phyloP scores from a whole-genome alignment of 2,329 filamentous ascomycete genomes.

The Pyrenophora seminiperda region DNA sequence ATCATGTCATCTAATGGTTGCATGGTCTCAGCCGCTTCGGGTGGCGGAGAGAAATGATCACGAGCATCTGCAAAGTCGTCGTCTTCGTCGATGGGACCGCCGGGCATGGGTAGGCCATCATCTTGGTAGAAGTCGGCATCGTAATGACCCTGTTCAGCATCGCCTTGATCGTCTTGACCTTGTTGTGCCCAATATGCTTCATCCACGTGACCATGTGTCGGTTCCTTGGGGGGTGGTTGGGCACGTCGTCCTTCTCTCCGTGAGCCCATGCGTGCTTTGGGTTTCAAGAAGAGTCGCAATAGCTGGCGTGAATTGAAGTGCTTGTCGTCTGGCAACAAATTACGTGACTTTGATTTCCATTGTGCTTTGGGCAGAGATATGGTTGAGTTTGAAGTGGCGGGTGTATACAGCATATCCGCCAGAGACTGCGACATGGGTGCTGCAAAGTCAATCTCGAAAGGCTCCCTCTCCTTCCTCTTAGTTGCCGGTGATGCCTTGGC shows the following conservation, averaged over 20 bases:
- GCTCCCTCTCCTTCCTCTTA: constrained; percentile 91
- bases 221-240: constrained; percentile 49
- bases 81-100: constrained; percentile 66
- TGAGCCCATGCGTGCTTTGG: constrained; percentile 80
- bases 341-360: constrained; percentile 91
- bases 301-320: constrained; percentile 96
- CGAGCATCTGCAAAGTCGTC: constrained; percentile 78
- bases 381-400: constrained; percentile 76
- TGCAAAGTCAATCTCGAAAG: constrained; percentile 90
- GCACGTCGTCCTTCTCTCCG: constrained; percentile 55
- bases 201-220: constrained; percentile 79
- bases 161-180: constrained; percentile 54
- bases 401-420: constrained; percentile 79
- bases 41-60: constrained; percentile 75
- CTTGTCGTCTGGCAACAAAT: constrained; percentile 94
- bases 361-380: constrained; percentile 92
- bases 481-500: constrained; percentile 64
- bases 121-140: constrained; percentile 98
- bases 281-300: constrained; percentile 89
- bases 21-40: constrained; percentile 49
- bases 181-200: constrained; percentile 90
- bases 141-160: constrained; percentile 75
- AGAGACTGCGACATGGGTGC: constrained; percentile 72
- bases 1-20: constrained; percentile 52
- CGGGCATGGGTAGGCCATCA: constrained; percentile 72